A percentile compares a stretch with the other conserved stretches of the same genome.
phyloP scores from a whole-genome alignment of 2,329 filamentous ascomycete genomes.

The Sporothrix schenckii region DNA sequence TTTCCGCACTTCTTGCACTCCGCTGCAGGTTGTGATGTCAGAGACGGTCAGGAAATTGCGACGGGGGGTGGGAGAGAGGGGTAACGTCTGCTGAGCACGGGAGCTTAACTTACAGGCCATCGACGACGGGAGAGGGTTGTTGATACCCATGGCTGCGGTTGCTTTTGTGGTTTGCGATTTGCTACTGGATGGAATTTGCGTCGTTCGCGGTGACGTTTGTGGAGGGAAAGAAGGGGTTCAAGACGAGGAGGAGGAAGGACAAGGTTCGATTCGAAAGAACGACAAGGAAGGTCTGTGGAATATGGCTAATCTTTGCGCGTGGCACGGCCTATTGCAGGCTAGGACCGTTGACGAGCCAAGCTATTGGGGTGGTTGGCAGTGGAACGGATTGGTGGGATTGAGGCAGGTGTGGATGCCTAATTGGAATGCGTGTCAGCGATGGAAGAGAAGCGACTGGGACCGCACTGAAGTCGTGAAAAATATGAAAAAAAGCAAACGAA shows the following conservation, averaged over 20 bases:
- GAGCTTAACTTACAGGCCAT: conserved; percentile 63
- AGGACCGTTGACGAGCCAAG: conserved; percentile 26
- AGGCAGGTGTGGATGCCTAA: conserved; percentile 28
- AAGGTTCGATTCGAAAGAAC: conserved; percentile 15
- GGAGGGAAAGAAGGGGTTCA: neutral
- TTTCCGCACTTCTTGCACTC: conserved; percentile 98
- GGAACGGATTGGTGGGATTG: conserved; percentile 23
- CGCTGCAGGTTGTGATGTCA: conserved; percentile 56
- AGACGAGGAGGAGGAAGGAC: neutral
- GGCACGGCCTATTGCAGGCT: conserved; percentile 24
- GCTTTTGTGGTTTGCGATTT: neutral
- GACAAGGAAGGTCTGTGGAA: neutral
- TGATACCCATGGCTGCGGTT: conserved; percentile 58
- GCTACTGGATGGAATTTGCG: neutral
- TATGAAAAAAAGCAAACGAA: neutral
- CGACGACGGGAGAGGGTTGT: conserved; percentile 68
- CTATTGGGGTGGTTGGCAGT: conserved; percentile 25
- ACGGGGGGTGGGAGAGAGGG: neutral
- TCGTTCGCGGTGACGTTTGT: conserved; percentile 17
- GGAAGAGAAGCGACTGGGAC: neutral
- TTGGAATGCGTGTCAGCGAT: conserved; percentile 15
- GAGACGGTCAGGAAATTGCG: neutral
- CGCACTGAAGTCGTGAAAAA: neutral
- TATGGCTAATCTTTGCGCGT: conserved; percentile 10
- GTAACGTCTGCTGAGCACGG: neutral